A percentile compares a stretch with the other conserved stretches of the same genome.
phyloP scores from a whole-genome alignment of 176 grass and related monocot genomes.

The Lolium perenne region DNA sequence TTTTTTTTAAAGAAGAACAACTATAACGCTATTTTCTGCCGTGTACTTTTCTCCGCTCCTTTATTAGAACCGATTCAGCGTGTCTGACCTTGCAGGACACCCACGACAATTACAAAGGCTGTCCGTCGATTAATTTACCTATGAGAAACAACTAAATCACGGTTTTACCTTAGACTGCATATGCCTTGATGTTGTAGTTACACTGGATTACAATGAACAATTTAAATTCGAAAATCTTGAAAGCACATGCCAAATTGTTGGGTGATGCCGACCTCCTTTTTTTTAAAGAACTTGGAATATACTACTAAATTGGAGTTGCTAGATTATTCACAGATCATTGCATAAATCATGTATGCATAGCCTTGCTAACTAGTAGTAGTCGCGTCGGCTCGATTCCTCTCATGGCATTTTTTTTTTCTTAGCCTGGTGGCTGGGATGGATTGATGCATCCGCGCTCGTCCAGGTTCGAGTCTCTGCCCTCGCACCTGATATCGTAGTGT shows the following conservation, averaged over 20 bases:
- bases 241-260: not conserved
- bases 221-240: not conserved
- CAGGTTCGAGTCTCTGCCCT: too few relatives aligned
- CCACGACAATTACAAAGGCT: not conserved
- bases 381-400: not conserved
- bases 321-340: not conserved
- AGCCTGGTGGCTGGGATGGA: too few relatives aligned
- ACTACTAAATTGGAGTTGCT: not conserved
- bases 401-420: too few relatives aligned
- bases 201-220: not conserved
- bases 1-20: not conserved
- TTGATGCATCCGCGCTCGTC: too few relatives aligned
- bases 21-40: not conserved
- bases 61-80: constrained; percentile 40
- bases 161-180: too few relatives aligned
- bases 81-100: not conserved
- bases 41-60: not conserved
- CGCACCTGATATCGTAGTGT: too few relatives aligned
- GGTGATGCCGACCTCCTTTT: too few relatives aligned
- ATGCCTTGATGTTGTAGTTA: not conserved
- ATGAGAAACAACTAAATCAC: not conserved
- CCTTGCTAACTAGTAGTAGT: not conserved
- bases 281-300: too few relatives aligned
- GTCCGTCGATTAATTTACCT: not conserved
- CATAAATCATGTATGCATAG: not conserved